A percentile compares a stretch with the other conserved stretches of the same genome.
These are phyloP conservation scores for Tetrahymena borealis DNA, from an alignment of 73 alveolate genomes.

Conservation along the genomic window DNA sequence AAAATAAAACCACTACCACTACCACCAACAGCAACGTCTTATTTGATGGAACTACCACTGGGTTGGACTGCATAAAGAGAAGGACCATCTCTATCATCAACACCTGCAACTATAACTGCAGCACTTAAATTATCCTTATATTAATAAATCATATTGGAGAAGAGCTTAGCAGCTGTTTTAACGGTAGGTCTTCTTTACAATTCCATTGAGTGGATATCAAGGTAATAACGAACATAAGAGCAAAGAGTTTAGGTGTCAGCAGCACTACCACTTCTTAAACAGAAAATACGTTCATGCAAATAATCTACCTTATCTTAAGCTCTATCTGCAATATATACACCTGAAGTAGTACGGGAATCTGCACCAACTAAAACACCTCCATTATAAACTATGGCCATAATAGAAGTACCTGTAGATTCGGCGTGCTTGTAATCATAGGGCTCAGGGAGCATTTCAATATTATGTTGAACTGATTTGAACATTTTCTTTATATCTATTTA, in stretches of 20 bases:
- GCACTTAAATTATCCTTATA: slow-evolving; percentile 60
- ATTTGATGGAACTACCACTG: slow-evolving; percentile 66
- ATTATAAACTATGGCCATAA: slow-evolving; percentile 74
- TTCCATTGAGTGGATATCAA: slow-evolving; percentile 79
- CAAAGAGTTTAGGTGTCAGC: slow-evolving; percentile 88
- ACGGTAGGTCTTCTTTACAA: slow-evolving; percentile 84
- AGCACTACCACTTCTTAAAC: slow-evolving; percentile 85
- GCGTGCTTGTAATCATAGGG: slow-evolving; percentile 4
- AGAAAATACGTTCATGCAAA: slow-evolving; percentile 74
- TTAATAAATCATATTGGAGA: slow-evolving; percentile 69
- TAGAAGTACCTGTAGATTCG: slow-evolving; percentile 66
- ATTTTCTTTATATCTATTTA: not conserved
- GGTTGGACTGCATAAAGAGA: slow-evolving; percentile 59
- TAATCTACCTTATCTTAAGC: slow-evolving; percentile 90
- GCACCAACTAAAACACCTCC: slow-evolving; percentile 88
- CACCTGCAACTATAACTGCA: slow-evolving; percentile 85
- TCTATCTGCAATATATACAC: slow-evolving; percentile 71
- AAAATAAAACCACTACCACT: slow-evolving; percentile 77
- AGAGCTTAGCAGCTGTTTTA: slow-evolving; percentile 82
- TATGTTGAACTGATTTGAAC: not conserved
- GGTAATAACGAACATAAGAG: slow-evolving; percentile 65
- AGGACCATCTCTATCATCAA: slow-evolving; percentile 90
- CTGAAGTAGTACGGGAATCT: slow-evolving; percentile 83
- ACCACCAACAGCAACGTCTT: slow-evolving; percentile 69
- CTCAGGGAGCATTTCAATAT: not conserved